Base-by-base conservation (phyloP, 805 yeast species). In the Zygosaccharomyces pseudorouxii region DNA sequence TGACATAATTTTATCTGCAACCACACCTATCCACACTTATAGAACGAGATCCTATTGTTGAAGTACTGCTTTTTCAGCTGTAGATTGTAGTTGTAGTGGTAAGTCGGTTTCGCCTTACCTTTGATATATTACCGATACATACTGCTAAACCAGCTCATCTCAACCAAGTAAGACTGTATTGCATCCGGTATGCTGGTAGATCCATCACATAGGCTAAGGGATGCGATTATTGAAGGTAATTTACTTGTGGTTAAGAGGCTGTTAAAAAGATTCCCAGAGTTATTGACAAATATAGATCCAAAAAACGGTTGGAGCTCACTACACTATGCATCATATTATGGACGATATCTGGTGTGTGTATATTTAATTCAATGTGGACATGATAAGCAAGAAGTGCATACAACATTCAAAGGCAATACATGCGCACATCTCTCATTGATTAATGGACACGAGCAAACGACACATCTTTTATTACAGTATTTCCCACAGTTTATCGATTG, bases 291-390 rank as follows among this genome's bases (percentile, higher is more conserved):
- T 60, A 71, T 81, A 20, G 86, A 89, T 60, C 78, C 89, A 4
- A 27, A 61, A 19, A 80, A 82, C 59, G 96, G 96, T 1, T 88
- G 96, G 96, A 75, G 86, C 12, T 82, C 85, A 33, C 70, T 88
- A 41, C 96, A 88, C 63, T 86, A 87, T 64, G 89, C 95, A 0
- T 81, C 92, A 3, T 84, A 63, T 57, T 69, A 84, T 58, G 93
- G 95, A 38, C 76, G 83, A 52, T 83, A 82, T 57, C 75, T 84
- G 47, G 74, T 86, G 11, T 84, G 89, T 64, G 84, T 74, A 28
- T 73, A 71, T 55, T 67, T 84, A 42, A 72, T 83, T 14, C 74
- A 75, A 28, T 63, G 73, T 35, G 85, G 85, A 4, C 84, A 80
- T 55, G 86, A 80, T 54, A 65, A 65, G 29, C 60, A 64, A 29